Evolutionary conservation across 2,329 filamentous ascomycete species (phyloP).

Genomic region (Macrophomina phaseolina): DNA sequence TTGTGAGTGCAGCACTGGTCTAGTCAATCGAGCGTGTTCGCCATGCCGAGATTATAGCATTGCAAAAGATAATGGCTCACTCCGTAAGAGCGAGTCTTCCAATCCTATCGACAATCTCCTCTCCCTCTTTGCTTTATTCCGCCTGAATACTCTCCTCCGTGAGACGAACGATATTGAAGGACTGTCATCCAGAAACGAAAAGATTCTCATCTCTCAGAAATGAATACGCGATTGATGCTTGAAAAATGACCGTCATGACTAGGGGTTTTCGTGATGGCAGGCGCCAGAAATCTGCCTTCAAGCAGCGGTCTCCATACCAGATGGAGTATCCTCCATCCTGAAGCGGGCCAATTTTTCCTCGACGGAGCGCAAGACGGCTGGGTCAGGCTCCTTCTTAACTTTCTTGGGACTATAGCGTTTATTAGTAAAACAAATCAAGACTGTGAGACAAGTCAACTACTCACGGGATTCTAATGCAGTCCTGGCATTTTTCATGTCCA

Average conservation of each 20-base stretch:
- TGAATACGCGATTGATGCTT: slow-evolving; percentile 23
- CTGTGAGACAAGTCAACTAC: slow-evolving; percentile 32
- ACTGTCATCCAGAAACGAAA: slow-evolving; percentile 22
- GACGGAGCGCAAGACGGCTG: slow-evolving; percentile 63
- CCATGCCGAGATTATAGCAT: slow-evolving; percentile 22
- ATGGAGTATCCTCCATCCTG: slow-evolving; percentile 21
- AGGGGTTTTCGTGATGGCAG: slow-evolving; percentile 17
- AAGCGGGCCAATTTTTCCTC: slow-evolving; percentile 58
- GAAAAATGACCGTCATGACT: slow-evolving; percentile 13
- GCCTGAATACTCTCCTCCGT: background rate
- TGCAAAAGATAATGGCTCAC: slow-evolving; percentile 15
- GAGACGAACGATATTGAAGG: slow-evolving; percentile 20
- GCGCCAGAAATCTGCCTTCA: background rate
- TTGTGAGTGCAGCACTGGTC: slow-evolving; percentile 5
- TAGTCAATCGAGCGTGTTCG: slow-evolving; percentile 20
- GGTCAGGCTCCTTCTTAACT: slow-evolving; percentile 63
- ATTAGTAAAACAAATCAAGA: background rate
- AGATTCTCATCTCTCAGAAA: slow-evolving; percentile 10
- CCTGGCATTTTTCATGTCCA: slow-evolving; percentile 63
- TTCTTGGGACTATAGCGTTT: slow-evolving; percentile 58
- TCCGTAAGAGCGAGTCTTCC: slow-evolving; percentile 14
- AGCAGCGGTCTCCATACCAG: slow-evolving; percentile 9
- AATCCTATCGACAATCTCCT: slow-evolving; percentile 13
- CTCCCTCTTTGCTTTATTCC: background rate
- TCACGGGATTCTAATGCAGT: slow-evolving; percentile 62